Percentiles rank a stretch among this genome's conserved stretches.
Conservation (phyloP, 768 basidiomycete genomes). For the Myochromella boudieri region DNA sequence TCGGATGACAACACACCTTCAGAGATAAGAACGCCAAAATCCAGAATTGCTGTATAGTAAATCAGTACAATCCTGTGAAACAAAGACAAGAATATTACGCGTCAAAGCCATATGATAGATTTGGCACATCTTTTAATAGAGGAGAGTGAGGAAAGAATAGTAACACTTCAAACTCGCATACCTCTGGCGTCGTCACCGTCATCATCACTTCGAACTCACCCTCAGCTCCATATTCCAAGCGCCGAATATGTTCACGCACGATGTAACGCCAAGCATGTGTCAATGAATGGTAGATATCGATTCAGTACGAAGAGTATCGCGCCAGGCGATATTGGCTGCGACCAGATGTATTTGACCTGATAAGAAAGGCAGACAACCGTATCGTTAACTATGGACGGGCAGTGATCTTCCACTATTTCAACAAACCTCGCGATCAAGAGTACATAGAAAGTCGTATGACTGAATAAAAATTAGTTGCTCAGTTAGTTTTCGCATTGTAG, state of each 20-base stretch:
- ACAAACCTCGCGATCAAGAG: constrained; percentile 2
- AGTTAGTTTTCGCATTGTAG: neutral
- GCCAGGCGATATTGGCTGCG: neutral
- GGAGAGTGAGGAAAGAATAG: neutral
- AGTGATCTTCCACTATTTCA: no score
- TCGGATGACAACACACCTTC: neutral
- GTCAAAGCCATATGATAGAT: neutral
- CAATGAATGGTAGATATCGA: constrained; percentile 10
- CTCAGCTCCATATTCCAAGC: no score
- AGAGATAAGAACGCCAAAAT: constrained; percentile 2
- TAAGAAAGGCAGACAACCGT: no score
- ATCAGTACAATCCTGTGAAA: neutral
- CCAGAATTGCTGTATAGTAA: neutral
- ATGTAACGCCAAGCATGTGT: neutral
- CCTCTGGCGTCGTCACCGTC: neutral
- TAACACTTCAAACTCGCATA: neutral
- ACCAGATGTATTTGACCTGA: constrained; percentile 11
- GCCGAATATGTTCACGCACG: no score
- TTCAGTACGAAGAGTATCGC: constrained; percentile 10
- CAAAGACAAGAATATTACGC: neutral
- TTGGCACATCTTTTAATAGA: neutral
- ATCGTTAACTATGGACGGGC: no score
- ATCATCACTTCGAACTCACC: constrained; percentile 1
- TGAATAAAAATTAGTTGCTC: neutral
- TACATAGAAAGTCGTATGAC: constrained; percentile 3